Conservation (phyloP, 2,329 filamentous ascomycete species). For the Aureobasidium sp. region DNA sequence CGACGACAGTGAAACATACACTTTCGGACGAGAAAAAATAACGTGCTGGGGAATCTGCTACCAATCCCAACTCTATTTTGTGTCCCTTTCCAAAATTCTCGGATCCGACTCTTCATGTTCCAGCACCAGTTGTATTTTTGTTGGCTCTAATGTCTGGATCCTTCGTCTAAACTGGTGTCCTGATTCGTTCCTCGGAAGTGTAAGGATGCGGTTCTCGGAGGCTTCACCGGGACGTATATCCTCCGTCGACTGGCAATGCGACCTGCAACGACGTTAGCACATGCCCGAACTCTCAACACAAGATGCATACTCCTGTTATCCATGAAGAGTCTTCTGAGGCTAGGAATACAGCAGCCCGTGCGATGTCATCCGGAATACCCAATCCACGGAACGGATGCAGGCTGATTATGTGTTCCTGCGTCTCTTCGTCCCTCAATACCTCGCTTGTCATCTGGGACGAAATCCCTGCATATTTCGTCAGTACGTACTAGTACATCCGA, state of each 20-base stretch:
- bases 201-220: neutral
- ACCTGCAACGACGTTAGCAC: slow-evolving; percentile 1
- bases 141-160: neutral
- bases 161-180: neutral
- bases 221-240: slow-evolving; percentile 8
- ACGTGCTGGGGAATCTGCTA: neutral
- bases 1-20: neutral
- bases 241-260: slow-evolving; percentile 10
- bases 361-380: slow-evolving; percentile 17
- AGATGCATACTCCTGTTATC: slow-evolving; percentile 15
- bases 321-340: slow-evolving; percentile 18
- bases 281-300: neutral
- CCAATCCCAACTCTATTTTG: slow-evolving; percentile 3
- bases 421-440: slow-evolving; percentile 23
- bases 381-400: slow-evolving; percentile 28
- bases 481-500: neutral
- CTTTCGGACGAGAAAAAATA: neutral
- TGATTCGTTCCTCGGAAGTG: neutral
- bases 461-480: neutral
- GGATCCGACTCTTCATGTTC: neutral
- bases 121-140: neutral
- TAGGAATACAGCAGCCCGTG: slow-evolving; percentile 18
- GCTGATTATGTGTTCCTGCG: slow-evolving; percentile 19
- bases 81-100: neutral
- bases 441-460: slow-evolving; percentile 9